Evolutionary conservation across 805 yeast species (phyloP).

Genomic region (Teunomyces tritomae): DNA sequence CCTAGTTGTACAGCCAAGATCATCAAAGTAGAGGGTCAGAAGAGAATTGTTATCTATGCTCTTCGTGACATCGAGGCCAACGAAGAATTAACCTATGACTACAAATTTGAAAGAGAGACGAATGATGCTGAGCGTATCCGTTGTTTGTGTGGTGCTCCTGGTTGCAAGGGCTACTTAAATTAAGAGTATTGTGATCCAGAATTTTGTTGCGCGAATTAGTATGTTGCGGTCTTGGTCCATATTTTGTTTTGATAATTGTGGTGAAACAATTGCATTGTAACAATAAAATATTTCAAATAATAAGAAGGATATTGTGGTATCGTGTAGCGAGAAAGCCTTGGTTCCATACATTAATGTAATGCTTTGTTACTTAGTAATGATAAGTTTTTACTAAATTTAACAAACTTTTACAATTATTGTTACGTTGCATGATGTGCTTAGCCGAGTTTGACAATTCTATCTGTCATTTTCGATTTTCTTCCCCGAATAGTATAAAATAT

Average conservation of each 20-base stretch:
- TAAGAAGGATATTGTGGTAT: neutral
- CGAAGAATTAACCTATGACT: conserved; percentile 93
- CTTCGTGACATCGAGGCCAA: conserved; percentile 81
- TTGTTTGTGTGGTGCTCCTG: conserved; percentile 93
- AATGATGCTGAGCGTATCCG: conserved; percentile 84
- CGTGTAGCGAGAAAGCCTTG: neutral
- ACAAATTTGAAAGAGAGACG: conserved; percentile 88
- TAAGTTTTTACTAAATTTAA: neutral
- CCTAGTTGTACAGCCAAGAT: conserved; percentile 98
- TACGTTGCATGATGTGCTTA: neutral
- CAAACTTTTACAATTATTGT: neutral
- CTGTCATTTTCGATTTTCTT: neutral
- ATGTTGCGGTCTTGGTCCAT: neutral
- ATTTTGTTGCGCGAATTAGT: neutral
- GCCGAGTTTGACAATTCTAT: neutral
- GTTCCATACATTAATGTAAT: neutral
- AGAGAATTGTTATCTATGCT: conserved; percentile 93
- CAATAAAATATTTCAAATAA: conserved; percentile 1
- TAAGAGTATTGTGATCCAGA: conserved; percentile 21
- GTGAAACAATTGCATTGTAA: neutral
- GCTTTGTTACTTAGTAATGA: neutral
- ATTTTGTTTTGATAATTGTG: neutral
- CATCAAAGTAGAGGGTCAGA: conserved; percentile 89
- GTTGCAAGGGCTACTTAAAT: conserved; percentile 89
- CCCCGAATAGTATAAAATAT: neutral